Evolutionary conservation across 352 stramenopile species (phyloP), one percentile per base, ranked within the genome.

Genomic region (Phytophthora macrochlamydospora): DNA sequence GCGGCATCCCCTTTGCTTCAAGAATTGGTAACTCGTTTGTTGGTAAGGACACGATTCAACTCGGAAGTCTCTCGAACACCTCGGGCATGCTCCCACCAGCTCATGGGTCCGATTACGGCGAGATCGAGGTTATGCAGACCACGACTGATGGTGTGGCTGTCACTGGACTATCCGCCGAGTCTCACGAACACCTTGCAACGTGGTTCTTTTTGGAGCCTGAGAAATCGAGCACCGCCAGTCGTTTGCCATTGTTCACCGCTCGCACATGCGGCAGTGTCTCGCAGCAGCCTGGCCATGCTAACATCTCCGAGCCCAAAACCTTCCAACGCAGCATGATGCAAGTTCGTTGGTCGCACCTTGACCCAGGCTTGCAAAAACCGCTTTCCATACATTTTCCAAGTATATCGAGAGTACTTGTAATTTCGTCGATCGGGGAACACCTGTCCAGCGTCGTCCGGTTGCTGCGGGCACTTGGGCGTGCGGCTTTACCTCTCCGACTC

Each of bases 401-500:
- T 24, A 24, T 24, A 24, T 24, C 18, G 18, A 24, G 18, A 0
- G 18, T 24, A 46, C 3, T 46, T 8, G 18, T 18, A 4, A n/a
- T 24, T 46, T 46, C 40, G 40, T 46, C 40, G 40, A 46, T 46
- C 40, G 40, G 8, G 8, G 14, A 24, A 7, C 40, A 46, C 18
- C 40, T 46, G 40, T 8, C 14, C 3, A 5, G 35, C 3, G 40
- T 46, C 40, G 40, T 46, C 40, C 40, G 6, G 12, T 46, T 46
- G 40, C 14, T 7, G 8, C 40, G 40, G 40, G 40, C 35, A 8
- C 5, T 13, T 5, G 14, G 12, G 8, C 40, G 40, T 46, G 14
- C 40, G 60, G 62, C 50, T 63, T 73, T 76, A 72, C 68, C 45
- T 56, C 44, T 69, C 67, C 56, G 62, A 71, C 67, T 75, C 62